These are phyloP conservation scores for Paramecium pentaurelia DNA, from an alignment of 73 alveolate genomes.

Conservation along the genomic window DNA sequence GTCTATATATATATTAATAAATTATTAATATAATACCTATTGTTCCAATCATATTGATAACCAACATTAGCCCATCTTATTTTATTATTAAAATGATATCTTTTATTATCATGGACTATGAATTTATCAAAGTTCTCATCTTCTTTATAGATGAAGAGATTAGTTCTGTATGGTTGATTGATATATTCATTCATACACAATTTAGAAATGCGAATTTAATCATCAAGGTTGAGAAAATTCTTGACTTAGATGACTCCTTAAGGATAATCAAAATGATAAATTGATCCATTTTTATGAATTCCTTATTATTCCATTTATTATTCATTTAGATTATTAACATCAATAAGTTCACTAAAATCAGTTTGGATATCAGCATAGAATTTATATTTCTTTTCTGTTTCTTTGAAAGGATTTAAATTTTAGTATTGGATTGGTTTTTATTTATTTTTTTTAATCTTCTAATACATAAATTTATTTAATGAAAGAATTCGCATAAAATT, in stretches of 20 bases:
- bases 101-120: conserved; percentile 10
- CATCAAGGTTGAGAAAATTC: neutral
- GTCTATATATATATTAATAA: neutral
- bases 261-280: conserved; percentile 36
- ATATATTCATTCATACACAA: conserved; percentile 49
- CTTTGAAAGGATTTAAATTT: conserved; percentile 16
- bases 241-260: conserved; percentile 37
- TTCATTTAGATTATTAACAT: neutral
- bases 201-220: neutral
- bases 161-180: conserved; percentile 51
- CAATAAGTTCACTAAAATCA: conserved; percentile 47
- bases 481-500: neutral
- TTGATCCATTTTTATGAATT: neutral
- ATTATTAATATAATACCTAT: neutral
- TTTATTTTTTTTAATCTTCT: neutral
- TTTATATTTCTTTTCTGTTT: conserved; percentile 33
- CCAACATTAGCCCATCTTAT: conserved; percentile 62
- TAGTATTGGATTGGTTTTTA: neutral
- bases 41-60: conserved; percentile 56
- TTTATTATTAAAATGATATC: conserved; percentile 47
- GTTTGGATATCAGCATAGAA: conserved; percentile 26
- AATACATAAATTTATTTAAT: conserved; percentile 9
- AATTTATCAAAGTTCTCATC: conserved; percentile 32
- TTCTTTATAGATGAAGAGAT: conserved; percentile 39
- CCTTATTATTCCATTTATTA: neutral